These are phyloP conservation scores for Eucalyptus sp. DNA, from an alignment of 345 rosid genomes.

Conservation along the genomic window DNA sequence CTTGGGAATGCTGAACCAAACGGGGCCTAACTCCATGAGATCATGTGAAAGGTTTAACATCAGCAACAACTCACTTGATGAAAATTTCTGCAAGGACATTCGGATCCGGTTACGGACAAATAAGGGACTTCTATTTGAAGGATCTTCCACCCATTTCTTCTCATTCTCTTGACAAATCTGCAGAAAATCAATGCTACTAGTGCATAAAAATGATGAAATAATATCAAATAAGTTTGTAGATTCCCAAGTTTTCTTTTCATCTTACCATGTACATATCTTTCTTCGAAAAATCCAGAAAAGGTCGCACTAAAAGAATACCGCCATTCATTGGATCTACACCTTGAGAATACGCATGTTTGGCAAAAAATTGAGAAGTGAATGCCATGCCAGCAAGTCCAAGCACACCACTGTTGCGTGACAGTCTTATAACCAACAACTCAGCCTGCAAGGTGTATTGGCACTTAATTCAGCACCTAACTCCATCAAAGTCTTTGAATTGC, in stretches of 20 bases:
- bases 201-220: background rate
- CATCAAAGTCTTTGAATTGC: background rate
- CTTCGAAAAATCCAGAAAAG: constrained; percentile 62
- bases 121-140: constrained; percentile 56
- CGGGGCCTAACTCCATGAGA: background rate
- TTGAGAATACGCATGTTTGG: constrained; percentile 9
- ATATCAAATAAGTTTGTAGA: background rate
- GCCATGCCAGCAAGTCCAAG: constrained; percentile 95
- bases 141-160: constrained; percentile 81
- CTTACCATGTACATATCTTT: constrained; percentile 77
- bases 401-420: constrained; percentile 90
- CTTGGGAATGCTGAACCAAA: too few species aligned
- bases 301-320: constrained; percentile 67
- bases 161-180: constrained; percentile 56
- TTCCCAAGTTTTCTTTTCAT: background rate
- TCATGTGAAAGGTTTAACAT: background rate
- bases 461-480: background rate
- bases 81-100: constrained; percentile 38
- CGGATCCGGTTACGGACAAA: constrained; percentile 87
- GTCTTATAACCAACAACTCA: constrained; percentile 74
- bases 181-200: background rate
- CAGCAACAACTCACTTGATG: constrained; percentile 40
- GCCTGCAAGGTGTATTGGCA: constrained; percentile 41
- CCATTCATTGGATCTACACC: constrained; percentile 12
- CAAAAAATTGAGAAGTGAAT: constrained; percentile 59